Percentiles rank a stretch among this genome's conserved stretches.
Conservation (phyloP, 768 basidiomycete genomes). For the Artomyces pyxidatus region DNA sequence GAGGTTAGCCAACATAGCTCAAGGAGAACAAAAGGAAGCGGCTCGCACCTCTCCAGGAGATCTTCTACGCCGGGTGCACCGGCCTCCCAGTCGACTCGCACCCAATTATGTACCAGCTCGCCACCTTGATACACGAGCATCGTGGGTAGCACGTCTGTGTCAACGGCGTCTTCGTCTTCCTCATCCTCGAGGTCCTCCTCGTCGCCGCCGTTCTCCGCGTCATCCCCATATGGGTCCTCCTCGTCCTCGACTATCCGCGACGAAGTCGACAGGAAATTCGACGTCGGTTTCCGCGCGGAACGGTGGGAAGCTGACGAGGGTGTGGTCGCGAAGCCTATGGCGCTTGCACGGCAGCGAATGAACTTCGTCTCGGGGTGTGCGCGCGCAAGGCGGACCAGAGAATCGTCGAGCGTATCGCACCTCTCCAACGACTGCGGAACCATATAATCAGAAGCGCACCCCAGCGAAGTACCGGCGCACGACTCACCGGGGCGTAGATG, state of each 20-base stretch:
- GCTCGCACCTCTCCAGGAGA: conserved; percentile 49
- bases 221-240: conserved; percentile 42
- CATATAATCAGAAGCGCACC: background rate
- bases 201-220: conserved; percentile 24
- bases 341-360: conserved; percentile 68
- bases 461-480: background rate
- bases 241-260: conserved; percentile 28
- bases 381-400: conserved; percentile 61
- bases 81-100: conserved; percentile 83
- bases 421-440: conserved; percentile 59
- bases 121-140: conserved; percentile 73
- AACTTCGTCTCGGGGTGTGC: conserved; percentile 67
- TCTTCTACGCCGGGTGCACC: conserved; percentile 61
- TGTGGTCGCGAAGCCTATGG: conserved; percentile 60
- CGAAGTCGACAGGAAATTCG: conserved; percentile 7
- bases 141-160: conserved; percentile 74
- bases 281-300: conserved; percentile 8
- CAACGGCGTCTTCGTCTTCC: conserved; percentile 55
- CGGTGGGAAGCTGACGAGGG: conserved; percentile 12
- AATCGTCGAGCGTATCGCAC: conserved; percentile 64
- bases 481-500: conserved; percentile 70
- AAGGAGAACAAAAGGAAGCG: background rate
- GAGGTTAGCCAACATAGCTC: background rate
- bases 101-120: conserved; percentile 83
- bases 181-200: conserved; percentile 27